Evolutionary conservation across 768 basidiomycete genomes (phyloP).

Genomic region (Suillus cothurnatus): DNA sequence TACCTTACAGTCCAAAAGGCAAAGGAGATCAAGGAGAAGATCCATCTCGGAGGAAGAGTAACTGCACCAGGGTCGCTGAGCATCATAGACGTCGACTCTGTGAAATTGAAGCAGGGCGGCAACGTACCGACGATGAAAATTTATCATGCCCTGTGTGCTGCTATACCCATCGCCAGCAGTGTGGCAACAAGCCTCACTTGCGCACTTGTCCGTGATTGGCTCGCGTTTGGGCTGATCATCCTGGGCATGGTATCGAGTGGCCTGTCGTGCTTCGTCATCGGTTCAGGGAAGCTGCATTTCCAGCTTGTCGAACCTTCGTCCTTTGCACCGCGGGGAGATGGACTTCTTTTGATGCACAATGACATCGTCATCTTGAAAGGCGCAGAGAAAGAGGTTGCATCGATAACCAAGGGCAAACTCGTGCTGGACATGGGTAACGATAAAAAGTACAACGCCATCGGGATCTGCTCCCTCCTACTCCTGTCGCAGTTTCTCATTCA

Average conservation of each 20-base stretch:
- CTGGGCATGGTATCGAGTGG: constrained; percentile 37
- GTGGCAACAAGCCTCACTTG: constrained; percentile 26
- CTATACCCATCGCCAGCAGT: constrained; percentile 29
- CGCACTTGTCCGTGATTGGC: constrained; percentile 33
- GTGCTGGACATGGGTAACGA: constrained; percentile 15
- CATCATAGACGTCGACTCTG: constrained; percentile 23
- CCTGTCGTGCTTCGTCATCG: constrained; percentile 31
- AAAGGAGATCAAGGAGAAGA: background rate
- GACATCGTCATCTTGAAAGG: constrained; percentile 32
- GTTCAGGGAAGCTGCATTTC: constrained; percentile 25
- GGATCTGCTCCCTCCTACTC: constrained; percentile 30
- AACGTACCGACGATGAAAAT: constrained; percentile 8
- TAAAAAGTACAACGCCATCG: constrained; percentile 17
- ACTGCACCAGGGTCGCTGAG: constrained; percentile 22
- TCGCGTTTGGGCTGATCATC: constrained; percentile 30
- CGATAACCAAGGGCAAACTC: constrained; percentile 32
- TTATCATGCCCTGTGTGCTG: constrained; percentile 18
- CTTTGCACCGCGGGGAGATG: constrained; percentile 29
- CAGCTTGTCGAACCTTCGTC: constrained; percentile 16
- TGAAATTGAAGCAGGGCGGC: constrained; percentile 23
- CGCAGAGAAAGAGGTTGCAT: constrained; percentile 26
- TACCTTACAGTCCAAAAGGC: constrained; percentile 26
- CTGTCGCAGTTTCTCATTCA: constrained; percentile 33
- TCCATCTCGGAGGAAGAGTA: constrained; percentile 17
- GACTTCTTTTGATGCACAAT: constrained; percentile 23